Conservation (phyloP, 306 rosid genomes). For the Parietaria judaica region DNA sequence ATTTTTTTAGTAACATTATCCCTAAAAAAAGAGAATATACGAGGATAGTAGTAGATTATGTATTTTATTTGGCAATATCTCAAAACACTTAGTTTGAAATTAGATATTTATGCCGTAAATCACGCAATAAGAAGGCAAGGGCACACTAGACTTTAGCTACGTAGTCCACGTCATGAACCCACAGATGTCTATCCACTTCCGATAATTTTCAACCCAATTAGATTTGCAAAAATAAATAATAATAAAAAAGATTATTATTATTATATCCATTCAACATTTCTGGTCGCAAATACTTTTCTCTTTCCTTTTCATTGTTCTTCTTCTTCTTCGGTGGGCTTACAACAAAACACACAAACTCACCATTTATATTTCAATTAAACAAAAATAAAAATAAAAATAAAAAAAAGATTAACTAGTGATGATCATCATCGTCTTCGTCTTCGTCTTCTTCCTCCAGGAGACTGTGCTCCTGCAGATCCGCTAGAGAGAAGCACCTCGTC, state of each 20-base stretch:
- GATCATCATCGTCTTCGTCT: background rate
- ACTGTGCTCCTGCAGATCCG: conserved; percentile 58
- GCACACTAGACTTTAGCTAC: too few relatives aligned
- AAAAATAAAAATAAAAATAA: background rate
- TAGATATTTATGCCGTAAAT: too few relatives aligned
- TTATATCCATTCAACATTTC: background rate
- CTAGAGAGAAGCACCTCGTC: conserved; percentile 57
- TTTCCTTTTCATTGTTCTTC: background rate
- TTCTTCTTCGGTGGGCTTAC: conserved; percentile 14
- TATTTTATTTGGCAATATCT: too few relatives aligned
- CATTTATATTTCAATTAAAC: background rate
- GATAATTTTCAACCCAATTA: background rate
- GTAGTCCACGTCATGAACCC: conserved; percentile 9
- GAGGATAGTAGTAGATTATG: too few relatives aligned
- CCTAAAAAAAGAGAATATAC: too few relatives aligned
- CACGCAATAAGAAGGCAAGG: too few relatives aligned
- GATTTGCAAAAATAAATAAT: background rate
- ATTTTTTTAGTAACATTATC: too few relatives aligned
- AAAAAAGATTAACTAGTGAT: background rate
- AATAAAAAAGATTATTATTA: background rate
- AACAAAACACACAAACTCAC: conserved; percentile 13
- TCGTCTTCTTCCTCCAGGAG: background rate
- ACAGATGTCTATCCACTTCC: conserved; percentile 15
- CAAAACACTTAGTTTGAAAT: too few relatives aligned
- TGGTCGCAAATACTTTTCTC: background rate